Evolutionary conservation across 75 land plant genomes (phyloP).

Genomic region (Pseudotsuga menziesii): DNA sequence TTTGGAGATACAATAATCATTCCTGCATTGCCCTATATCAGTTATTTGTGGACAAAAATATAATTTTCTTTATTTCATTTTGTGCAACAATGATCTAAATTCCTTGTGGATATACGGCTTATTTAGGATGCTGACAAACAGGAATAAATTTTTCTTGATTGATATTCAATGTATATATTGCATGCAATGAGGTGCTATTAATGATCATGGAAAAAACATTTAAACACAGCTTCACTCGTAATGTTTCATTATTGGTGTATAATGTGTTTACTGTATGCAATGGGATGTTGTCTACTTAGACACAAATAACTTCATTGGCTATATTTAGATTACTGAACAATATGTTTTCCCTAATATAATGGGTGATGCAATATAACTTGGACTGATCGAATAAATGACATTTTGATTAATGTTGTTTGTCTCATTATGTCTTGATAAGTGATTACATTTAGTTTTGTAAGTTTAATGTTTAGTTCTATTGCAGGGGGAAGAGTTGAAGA

Average conservation of each 20-base stretch:
- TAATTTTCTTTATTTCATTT: neutral
- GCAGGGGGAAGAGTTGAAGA: constrained; percentile 63
- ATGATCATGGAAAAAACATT: too few relatives aligned
- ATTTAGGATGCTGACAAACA: neutral
- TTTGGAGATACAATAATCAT: too few relatives aligned
- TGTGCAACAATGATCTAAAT: neutral
- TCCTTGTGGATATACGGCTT: neutral
- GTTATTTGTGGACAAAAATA: too few relatives aligned
- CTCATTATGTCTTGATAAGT: neutral
- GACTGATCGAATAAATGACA: neutral
- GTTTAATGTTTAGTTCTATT: neutral
- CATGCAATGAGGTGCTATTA: too few relatives aligned
- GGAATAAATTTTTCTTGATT: neutral
- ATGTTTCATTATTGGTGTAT: neutral
- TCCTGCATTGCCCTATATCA: too few relatives aligned
- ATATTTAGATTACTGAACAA: neutral
- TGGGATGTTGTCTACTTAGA: neutral
- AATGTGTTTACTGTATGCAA: neutral
- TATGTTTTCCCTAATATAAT: neutral
- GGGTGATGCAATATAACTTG: neutral
- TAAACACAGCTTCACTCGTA: neutral
- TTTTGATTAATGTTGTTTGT: neutral
- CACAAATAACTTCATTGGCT: neutral
- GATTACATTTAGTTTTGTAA: neutral
- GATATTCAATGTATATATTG: too few relatives aligned